Evolutionary conservation across 2,329 filamentous ascomycete species (phyloP).

Genomic region (Tolypocladium paradoxum): DNA sequence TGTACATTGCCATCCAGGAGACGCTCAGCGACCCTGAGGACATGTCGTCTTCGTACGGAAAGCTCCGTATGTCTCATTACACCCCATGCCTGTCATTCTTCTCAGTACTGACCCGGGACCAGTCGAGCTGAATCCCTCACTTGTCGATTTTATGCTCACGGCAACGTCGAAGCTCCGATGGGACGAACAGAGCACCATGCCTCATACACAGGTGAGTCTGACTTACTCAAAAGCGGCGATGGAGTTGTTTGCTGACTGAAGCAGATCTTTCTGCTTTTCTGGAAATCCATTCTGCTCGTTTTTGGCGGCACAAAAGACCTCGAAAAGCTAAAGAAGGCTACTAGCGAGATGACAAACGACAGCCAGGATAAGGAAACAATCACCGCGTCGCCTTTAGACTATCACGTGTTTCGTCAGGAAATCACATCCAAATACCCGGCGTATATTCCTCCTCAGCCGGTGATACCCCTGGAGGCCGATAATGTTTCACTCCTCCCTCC

Average conservation of each 20-base stretch:
- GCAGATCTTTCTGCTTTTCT: slow-evolving; percentile 70
- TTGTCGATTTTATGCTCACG: slow-evolving; percentile 63
- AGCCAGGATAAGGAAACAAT: slow-evolving; percentile 66
- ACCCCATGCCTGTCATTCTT: neutral
- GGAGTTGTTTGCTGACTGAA: slow-evolving; percentile 9
- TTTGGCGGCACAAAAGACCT: slow-evolving; percentile 74
- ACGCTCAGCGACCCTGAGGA: slow-evolving; percentile 40
- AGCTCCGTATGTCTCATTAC: slow-evolving; percentile 34
- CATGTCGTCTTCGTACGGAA: slow-evolving; percentile 33
- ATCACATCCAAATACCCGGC: slow-evolving; percentile 96
- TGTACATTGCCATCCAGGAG: slow-evolving; percentile 50
- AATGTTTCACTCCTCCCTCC: slow-evolving; percentile 86
- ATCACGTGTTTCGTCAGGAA: slow-evolving; percentile 92
- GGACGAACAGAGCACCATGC: slow-evolving; percentile 54
- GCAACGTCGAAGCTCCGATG: slow-evolving; percentile 59
- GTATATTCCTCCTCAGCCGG: slow-evolving; percentile 77
- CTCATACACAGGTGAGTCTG: slow-evolving; percentile 47
- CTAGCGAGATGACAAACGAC: slow-evolving; percentile 48
- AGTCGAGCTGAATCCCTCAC: slow-evolving; percentile 51
- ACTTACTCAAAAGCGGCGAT: neutral
- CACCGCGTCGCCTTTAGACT: slow-evolving; percentile 88
- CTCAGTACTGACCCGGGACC: neutral
- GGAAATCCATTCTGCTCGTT: slow-evolving; percentile 80
- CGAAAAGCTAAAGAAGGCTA: slow-evolving; percentile 59
- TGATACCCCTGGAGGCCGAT: slow-evolving; percentile 78